Conservation (phyloP, 345 rosid species). For the Hibiscus tridactylites region DNA sequence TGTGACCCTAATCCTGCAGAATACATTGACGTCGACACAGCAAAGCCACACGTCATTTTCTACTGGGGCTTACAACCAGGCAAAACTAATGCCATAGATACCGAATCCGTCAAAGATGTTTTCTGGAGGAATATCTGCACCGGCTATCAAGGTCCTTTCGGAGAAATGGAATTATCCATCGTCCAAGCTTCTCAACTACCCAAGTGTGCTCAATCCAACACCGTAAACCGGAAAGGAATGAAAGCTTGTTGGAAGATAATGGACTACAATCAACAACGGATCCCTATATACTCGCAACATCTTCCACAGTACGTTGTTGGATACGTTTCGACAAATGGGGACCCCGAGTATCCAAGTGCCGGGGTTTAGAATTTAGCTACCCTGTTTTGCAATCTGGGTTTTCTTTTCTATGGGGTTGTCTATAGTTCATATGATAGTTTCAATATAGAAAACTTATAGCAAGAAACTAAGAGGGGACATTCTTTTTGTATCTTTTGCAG, state of each 20-base stretch:
- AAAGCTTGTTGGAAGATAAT: conserved; percentile 39
- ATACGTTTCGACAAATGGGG: conserved; percentile 19
- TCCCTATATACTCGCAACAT: conserved; percentile 33
- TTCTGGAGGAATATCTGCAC: conserved; percentile 33
- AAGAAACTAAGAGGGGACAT: background rate
- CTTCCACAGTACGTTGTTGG: conserved; percentile 37
- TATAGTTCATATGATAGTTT: background rate
- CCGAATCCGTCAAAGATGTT: conserved; percentile 31
- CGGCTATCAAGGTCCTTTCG: conserved; percentile 28
- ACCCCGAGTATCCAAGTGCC: conserved; percentile 15
- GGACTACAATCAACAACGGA: conserved; percentile 28
- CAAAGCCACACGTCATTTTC: conserved; percentile 28
- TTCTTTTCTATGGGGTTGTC: background rate
- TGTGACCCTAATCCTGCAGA: conserved; percentile 56
- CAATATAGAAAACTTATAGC: background rate
- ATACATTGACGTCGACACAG: conserved; percentile 24
- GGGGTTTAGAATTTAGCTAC: conserved; percentile 4
- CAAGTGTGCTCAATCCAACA: conserved; percentile 18
- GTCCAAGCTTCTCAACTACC: conserved; percentile 36
- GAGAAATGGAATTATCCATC: conserved; percentile 31
- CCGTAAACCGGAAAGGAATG: conserved; percentile 23
- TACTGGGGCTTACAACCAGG: conserved; percentile 47
- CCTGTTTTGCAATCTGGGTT: background rate
- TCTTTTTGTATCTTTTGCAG: background rate
- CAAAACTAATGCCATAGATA: conserved; percentile 17